Evolutionary conservation across 2,329 filamentous ascomycete species (phyloP).

Genomic region (Lecanoromycetidae sp.): DNA sequence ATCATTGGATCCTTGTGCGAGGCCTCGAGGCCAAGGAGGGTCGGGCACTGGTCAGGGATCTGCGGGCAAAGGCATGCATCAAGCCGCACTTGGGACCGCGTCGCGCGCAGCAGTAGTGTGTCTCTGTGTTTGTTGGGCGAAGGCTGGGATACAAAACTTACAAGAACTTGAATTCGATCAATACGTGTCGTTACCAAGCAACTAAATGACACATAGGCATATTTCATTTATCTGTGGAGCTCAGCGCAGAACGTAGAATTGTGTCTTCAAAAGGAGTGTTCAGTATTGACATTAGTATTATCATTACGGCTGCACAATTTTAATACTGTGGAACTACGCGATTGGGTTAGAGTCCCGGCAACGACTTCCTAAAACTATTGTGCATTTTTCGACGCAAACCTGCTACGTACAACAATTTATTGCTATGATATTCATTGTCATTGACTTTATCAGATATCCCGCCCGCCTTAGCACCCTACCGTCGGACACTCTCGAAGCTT

Average conservation of each 20-base stretch:
- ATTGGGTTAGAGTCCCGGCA: constrained; percentile 2
- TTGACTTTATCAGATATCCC: too few relatives aligned
- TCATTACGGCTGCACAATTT: not conserved
- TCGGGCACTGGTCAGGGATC: constrained; percentile 8
- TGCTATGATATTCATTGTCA: too few relatives aligned
- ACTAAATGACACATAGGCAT: not conserved
- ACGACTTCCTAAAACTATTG: not conserved
- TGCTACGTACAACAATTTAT: too few relatives aligned
- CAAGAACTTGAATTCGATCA: not conserved
- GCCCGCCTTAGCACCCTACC: too few relatives aligned
- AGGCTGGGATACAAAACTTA: constrained; percentile 2
- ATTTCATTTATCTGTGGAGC: not conserved
- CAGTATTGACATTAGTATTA: constrained; percentile 2
- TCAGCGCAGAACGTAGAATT: not conserved
- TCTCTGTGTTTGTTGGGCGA: constrained; percentile 3
- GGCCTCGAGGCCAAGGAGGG: not conserved
- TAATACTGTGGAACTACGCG: not conserved
- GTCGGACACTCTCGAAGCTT: too few relatives aligned
- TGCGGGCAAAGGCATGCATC: constrained; percentile 7
- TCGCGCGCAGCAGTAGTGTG: constrained; percentile 5
- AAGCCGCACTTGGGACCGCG: constrained; percentile 4
- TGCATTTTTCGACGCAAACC: not conserved
- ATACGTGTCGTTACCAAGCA: not conserved
- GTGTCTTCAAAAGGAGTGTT: constrained; percentile 3
- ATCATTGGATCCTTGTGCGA: too few relatives aligned